Percentiles rank a stretch among this genome's conserved stretches.
phyloP scores from a whole-genome alignment of 345 rosid species.

The Eucalyptus sideroxylon region DNA sequence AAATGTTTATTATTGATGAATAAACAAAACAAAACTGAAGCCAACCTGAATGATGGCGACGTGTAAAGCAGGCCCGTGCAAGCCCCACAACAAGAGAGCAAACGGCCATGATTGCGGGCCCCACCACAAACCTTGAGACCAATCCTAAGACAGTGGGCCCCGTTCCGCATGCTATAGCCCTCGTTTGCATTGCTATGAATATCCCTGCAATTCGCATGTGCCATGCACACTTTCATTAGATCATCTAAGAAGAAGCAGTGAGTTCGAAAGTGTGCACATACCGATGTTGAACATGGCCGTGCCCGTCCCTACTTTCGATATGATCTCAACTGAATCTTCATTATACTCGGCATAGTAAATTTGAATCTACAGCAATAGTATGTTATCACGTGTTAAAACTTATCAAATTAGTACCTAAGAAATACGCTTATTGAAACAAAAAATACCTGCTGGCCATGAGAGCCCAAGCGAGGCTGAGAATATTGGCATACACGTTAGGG shows the following conservation, averaged over 20 bases:
- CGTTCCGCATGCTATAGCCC: slow-evolving; percentile 45
- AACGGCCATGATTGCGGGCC: slow-evolving; percentile 22
- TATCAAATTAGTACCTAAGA: neutral
- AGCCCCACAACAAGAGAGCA: slow-evolving; percentile 16
- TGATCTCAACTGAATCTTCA: slow-evolving; percentile 63
- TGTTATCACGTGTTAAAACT: no score
- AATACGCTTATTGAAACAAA: no score
- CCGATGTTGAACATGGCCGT: slow-evolving; percentile 64
- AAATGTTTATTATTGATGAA: no score
- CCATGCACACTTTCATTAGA: neutral
- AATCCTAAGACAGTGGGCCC: slow-evolving; percentile 26
- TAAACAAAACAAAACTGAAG: neutral
- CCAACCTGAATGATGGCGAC: slow-evolving; percentile 22
- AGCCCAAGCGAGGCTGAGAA: slow-evolving; percentile 9
- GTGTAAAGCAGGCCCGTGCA: slow-evolving; percentile 18
- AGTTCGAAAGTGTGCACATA: neutral
- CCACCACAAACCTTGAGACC: slow-evolving; percentile 12
- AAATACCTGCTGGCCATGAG: slow-evolving; percentile 15
- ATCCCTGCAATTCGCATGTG: slow-evolving; percentile 33
- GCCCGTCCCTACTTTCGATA: slow-evolving; percentile 88
- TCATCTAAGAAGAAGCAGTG: neutral
- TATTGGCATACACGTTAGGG: no score
- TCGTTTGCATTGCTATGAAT: slow-evolving; percentile 5
- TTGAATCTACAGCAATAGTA: neutral
- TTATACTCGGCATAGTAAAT: neutral